Conservation (phyloP, 257 asterid species). For the Capsicum pubescens region DNA sequence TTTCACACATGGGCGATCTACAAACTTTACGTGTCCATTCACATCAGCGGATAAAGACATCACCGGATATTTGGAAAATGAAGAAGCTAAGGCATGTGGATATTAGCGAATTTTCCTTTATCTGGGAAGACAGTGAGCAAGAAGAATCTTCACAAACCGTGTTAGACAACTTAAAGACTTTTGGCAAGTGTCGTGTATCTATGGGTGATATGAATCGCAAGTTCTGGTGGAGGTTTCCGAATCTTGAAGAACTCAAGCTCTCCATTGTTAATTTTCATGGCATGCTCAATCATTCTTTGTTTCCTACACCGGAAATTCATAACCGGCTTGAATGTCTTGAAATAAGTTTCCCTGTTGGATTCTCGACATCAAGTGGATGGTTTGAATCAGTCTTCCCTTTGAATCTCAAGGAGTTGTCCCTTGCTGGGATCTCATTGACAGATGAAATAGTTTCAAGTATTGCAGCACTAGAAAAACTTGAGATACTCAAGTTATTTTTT, state of each 20-base stretch:
- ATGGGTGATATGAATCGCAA: conserved; percentile 24
- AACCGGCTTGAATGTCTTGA: neutral
- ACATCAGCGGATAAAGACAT: conserved; percentile 24
- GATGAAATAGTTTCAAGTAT: neutral
- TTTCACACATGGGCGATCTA: neutral
- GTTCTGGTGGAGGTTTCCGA: conserved; percentile 27
- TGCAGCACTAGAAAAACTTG: neutral
- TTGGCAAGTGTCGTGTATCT: neutral
- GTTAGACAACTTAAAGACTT: conserved; percentile 1
- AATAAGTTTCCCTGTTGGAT: conserved; percentile 6
- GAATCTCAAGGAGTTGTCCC: neutral
- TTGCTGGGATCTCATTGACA: neutral
- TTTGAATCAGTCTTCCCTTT: conserved; percentile 16
- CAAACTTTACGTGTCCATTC: conserved; percentile 14
- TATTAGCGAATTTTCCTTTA: conserved; percentile 21
- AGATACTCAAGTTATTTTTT: conserved; percentile 22
- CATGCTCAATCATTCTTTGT: neutral
- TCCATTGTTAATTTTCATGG: conserved; percentile 18
- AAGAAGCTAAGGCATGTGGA: conserved; percentile 17
- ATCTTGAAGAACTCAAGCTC: conserved; percentile 17
- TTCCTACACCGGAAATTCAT: conserved; percentile 15
- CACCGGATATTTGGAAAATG: conserved; percentile 21
- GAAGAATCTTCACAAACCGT: neutral
- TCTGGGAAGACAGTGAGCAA: neutral
- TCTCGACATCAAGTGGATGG: neutral